A percentile compares a stretch with the other conserved stretches of the same genome.
Evolutionary conservation across 176 grass and related monocot species (phyloP).

Genomic region (Chloris gayana): DNA sequence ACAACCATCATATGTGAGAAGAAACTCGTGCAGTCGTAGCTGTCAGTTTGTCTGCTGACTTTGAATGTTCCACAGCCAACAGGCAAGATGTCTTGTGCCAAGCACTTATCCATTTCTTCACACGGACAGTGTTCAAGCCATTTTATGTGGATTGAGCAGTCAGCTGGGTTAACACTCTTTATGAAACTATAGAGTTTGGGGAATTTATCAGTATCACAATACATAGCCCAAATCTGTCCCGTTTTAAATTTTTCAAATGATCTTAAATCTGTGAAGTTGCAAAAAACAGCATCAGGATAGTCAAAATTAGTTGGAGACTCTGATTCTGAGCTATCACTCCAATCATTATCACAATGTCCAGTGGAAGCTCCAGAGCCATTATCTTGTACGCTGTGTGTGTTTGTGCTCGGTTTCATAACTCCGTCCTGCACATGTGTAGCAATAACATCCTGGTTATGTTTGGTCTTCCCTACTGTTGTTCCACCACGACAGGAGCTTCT

Average conservation of each 20-base stretch:
- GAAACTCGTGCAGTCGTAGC: slow-evolving; percentile 28
- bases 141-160: slow-evolving; percentile 42
- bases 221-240: slow-evolving; percentile 77
- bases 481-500: slow-evolving; percentile 3
- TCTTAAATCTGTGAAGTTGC: slow-evolving; percentile 42
- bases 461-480: not conserved
- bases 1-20: slow-evolving; percentile 62
- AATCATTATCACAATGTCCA: slow-evolving; percentile 8
- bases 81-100: slow-evolving; percentile 38
- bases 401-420: slow-evolving; percentile 20
- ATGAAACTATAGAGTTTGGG: slow-evolving; percentile 64
- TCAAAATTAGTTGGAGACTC: slow-evolving; percentile 33
- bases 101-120: slow-evolving; percentile 40
- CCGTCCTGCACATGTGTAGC: slow-evolving; percentile 10
- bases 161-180: slow-evolving; percentile 39
- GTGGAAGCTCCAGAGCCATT: slow-evolving; percentile 25
- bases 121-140: slow-evolving; percentile 66
- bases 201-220: too few relatives aligned
- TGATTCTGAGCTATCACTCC: slow-evolving; percentile 31
- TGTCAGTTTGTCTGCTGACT: slow-evolving; percentile 2
- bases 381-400: slow-evolving; percentile 15
- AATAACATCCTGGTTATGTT: not conserved
- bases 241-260: slow-evolving; percentile 53
- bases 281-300: slow-evolving; percentile 55
- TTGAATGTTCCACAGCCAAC: slow-evolving; percentile 62